Base-by-base conservation (phyloP, 345 rosid genomes). In the Gossypium arboreum region DNA sequence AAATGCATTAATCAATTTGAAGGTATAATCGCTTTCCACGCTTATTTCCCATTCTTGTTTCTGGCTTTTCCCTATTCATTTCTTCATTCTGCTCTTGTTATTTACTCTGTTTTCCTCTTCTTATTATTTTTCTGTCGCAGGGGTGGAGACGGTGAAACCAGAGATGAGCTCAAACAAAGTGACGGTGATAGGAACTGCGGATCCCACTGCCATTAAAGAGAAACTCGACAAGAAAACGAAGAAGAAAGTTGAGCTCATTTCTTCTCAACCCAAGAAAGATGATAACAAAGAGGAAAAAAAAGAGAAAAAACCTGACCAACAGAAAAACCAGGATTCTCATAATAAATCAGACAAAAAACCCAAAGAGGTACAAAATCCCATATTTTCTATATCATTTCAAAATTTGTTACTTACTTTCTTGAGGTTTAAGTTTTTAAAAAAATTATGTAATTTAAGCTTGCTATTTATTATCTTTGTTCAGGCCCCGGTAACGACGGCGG, bases 241-340 rank as follows among this genome's bases (percentile, higher is more conserved):
- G 80, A 95, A 91, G 88, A 86, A 84, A 56, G 83, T 91, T 7
- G 93, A 91, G 47, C 83, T 94, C n/a, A 17, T 95, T 64, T 93
- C 94, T 78, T 97, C 98, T 9, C 94, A 85, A 65, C 84, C 88
- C 43, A 91, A 88, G 85, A 93, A 92, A 72, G 90, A 65, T 6
- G 47, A 80, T 2, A 81, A 80, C 65, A 75, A 39, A 2, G 81
- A 79, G 0, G 82, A 77, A 2, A 65, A 58, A 18, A 80, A 80
- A 15, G 59, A 55, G 22, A 55, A 60, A 60, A 60, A 60, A 7
- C 47, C 73, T 29, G 71, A 78, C 11, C 57, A 73, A 44, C 82
- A 79, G 61, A 86, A 77, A 77, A 72, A 65, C 50, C 2, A 77
- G 9, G 82, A 52, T 69, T 69, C 80, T 13, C 85, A 81, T 1